These are phyloP conservation scores for Camptophora hylomeconis DNA, from an alignment of 2,329 filamentous ascomycete genomes.

Conservation along the genomic window DNA sequence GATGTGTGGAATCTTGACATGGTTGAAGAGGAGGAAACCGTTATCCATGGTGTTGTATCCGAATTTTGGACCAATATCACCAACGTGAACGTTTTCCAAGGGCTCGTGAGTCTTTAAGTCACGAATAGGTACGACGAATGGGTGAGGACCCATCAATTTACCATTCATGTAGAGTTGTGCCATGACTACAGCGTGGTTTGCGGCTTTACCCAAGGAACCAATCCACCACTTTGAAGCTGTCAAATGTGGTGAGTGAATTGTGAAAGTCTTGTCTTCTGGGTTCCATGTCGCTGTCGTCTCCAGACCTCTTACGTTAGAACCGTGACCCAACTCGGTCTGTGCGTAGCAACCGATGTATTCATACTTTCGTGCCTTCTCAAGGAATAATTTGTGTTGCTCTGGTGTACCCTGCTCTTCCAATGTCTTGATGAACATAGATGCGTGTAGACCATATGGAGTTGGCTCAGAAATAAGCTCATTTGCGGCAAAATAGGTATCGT, in stretches of 20 bases:
- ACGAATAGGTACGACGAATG: conserved; percentile 64
- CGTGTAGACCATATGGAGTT: conserved; percentile 61
- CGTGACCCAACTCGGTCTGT: conserved; percentile 69
- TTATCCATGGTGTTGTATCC: conserved; percentile 76
- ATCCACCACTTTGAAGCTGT: conserved; percentile 81
- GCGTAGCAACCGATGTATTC: conserved; percentile 68
- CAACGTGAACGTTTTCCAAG: conserved; percentile 57
- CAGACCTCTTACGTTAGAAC: conserved; percentile 60
- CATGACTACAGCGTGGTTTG: conserved; percentile 68
- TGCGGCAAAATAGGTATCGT: conserved; percentile 51
- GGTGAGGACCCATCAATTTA: conserved; percentile 60
- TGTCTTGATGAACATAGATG: conserved; percentile 58
- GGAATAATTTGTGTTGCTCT: conserved; percentile 61
- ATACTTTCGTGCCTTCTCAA: conserved; percentile 55
- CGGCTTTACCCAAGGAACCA: conserved; percentile 60
- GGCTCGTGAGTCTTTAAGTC: conserved; percentile 58
- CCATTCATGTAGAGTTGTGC: conserved; percentile 59
- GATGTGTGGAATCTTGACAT: conserved; percentile 60
- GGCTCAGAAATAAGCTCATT: conserved; percentile 60
- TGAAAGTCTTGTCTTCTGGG: conserved; percentile 59
- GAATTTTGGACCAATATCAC: conserved; percentile 70
- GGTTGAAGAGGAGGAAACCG: conserved; percentile 64
- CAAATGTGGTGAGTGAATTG: conserved; percentile 57
- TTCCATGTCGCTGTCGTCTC: conserved; percentile 67
- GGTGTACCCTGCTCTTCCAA: conserved; percentile 58